Percentiles rank a stretch among this genome's conserved stretches.
phyloP scores from a whole-genome alignment of 208 protist species.

The Trypanosoma melophagium region DNA sequence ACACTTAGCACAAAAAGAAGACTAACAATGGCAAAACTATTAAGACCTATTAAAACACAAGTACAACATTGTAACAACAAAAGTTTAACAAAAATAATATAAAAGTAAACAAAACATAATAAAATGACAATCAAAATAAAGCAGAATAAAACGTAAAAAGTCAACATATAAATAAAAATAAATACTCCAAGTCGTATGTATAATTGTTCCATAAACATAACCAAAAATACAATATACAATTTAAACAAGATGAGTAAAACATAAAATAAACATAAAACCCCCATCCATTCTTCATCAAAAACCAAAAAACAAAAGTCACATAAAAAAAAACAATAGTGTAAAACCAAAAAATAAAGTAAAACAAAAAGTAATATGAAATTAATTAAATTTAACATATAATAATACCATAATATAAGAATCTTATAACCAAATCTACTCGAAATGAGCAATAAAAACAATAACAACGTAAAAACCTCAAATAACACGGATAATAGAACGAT shows the following conservation, averaged over 20 bases:
- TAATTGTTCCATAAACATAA: constrained; percentile 85
- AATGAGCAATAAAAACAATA: constrained; percentile 80
- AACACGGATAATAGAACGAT: constrained; percentile 81
- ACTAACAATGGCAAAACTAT: constrained; percentile 84
- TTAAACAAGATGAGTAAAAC: constrained; percentile 74
- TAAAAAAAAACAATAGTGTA: constrained; percentile 84
- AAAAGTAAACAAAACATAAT: constrained; percentile 86
- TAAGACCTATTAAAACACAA: constrained; percentile 74
- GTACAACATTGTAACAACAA: constrained; percentile 70
- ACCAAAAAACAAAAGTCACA: constrained; percentile 89
- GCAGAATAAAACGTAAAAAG: constrained; percentile 88
- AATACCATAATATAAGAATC: constrained; percentile 85
- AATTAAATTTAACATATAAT: constrained; percentile 89
- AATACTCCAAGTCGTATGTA: constrained; percentile 81
- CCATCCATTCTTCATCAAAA: constrained; percentile 87
- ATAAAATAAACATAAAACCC: constrained; percentile 80
- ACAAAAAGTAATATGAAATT: constrained; percentile 84
- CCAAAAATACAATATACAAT: constrained; percentile 75
- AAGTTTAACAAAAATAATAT: constrained; percentile 85
- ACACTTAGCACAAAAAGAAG: constrained; percentile 83
- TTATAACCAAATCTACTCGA: constrained; percentile 88
- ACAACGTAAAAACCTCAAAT: constrained; percentile 86
- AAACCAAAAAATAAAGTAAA: constrained; percentile 79
- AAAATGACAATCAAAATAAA: constrained; percentile 82
- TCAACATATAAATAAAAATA: constrained; percentile 89